Percentiles rank a stretch among this genome's conserved stretches.
phyloP scores from a whole-genome alignment of 2,329 filamentous ascomycete species.

The Chaetomiaceae sp. region DNA sequence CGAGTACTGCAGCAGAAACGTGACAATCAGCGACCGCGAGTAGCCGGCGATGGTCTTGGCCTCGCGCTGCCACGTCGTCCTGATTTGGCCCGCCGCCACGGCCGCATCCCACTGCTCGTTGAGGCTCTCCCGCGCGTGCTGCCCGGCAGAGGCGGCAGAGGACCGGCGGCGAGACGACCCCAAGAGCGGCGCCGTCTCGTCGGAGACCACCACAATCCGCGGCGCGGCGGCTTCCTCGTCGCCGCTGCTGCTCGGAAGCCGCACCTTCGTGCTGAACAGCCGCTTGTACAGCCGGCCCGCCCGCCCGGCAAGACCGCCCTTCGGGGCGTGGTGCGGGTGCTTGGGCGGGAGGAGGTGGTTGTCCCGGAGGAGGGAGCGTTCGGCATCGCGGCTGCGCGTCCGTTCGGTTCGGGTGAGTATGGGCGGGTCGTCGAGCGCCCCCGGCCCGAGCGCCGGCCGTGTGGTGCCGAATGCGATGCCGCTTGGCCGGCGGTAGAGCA shows the following conservation, averaged over 20 bases:
- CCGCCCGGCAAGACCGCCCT: slow-evolving; percentile 4
- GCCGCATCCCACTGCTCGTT: slow-evolving; percentile 81
- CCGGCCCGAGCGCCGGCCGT: slow-evolving; percentile 61
- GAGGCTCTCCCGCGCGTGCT: slow-evolving; percentile 48
- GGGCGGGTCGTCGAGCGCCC: slow-evolving; percentile 40
- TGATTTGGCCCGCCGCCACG: slow-evolving; percentile 72
- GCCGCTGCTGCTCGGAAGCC: slow-evolving; percentile 24
- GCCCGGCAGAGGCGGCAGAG: slow-evolving; percentile 22
- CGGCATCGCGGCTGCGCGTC: slow-evolving; percentile 26
- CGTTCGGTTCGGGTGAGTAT: slow-evolving; percentile 50
- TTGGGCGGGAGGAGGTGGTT: slow-evolving; percentile 64
- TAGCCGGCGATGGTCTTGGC: slow-evolving; percentile 73
- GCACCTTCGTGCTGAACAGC: slow-evolving; percentile 55
- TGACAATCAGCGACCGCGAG: slow-evolving; percentile 65
- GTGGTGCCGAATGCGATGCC: slow-evolving; percentile 70
- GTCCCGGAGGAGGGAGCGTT: slow-evolving; percentile 50
- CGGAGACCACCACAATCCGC: slow-evolving; percentile 42
- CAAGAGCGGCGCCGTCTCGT: slow-evolving; percentile 42
- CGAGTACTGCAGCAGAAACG: slow-evolving; percentile 77
- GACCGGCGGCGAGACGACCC: slow-evolving; percentile 11
- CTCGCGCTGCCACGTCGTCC: slow-evolving; percentile 89
- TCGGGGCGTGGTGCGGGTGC: slow-evolving; percentile 35
- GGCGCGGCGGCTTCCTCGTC: slow-evolving; percentile 37
- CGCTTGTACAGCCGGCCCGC: slow-evolving; percentile 11
- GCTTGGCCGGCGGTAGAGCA: slow-evolving; percentile 69